Evolutionary conservation across 1,139 yeast genomes (phyloP).

Genomic region (Diutina catenulata): DNA sequence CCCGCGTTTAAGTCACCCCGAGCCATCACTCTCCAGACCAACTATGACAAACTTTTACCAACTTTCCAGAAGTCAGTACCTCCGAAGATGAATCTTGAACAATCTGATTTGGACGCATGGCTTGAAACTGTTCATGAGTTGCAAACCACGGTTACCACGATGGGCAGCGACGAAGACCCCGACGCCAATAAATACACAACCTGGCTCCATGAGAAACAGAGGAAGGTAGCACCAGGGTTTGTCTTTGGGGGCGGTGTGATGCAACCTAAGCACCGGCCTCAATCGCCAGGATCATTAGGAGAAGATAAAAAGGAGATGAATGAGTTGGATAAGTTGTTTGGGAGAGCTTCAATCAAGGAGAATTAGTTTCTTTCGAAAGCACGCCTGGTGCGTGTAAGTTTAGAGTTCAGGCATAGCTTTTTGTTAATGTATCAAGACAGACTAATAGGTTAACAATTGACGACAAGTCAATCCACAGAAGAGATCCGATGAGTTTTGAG

Average conservation of each 20-base stretch:
- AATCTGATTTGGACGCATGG: background rate
- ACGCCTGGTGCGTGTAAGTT: no score
- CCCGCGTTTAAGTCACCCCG: background rate
- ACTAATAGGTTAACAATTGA: no score
- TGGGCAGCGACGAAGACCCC: background rate
- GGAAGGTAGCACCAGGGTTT: slow-evolving; percentile 1
- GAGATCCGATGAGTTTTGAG: no score
- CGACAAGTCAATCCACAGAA: no score
- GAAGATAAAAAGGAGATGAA: no score
- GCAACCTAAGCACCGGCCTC: background rate
- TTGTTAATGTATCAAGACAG: no score
- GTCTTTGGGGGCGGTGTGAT: slow-evolving; percentile 4
- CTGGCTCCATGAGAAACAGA: background rate
- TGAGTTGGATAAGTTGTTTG: no score
- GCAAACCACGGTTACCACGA: background rate
- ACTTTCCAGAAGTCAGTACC: background rate
- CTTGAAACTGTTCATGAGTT: background rate
- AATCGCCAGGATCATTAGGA: no score
- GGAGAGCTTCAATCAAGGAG: no score
- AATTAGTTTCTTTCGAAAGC: no score
- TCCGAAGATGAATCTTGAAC: background rate
- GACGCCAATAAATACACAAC: background rate
- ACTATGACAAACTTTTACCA: background rate
- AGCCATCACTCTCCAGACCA: background rate
- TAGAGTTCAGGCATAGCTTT: no score